A percentile compares a stretch with the other conserved stretches of the same genome.
These are phyloP conservation scores for Penicillium ucsense DNA, from an alignment of 495 filamentous ascomycete species.

Conservation along the genomic window DNA sequence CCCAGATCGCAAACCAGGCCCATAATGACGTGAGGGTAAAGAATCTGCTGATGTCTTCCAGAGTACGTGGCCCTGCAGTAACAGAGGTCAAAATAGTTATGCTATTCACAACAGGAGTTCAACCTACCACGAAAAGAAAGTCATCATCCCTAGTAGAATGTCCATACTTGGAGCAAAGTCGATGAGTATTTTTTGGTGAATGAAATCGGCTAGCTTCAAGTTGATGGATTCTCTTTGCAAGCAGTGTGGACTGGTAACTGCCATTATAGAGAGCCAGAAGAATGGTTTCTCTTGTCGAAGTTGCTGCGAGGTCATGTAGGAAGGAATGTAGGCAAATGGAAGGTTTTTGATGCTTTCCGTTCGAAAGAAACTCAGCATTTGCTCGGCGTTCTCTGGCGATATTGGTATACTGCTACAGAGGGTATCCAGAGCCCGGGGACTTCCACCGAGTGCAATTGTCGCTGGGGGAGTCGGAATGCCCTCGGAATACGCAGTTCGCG, in stretches of 20 bases:
- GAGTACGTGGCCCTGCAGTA: slow-evolving; percentile 10
- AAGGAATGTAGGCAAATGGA: slow-evolving; percentile 37
- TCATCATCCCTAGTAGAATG: slow-evolving; percentile 45
- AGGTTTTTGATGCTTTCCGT: slow-evolving; percentile 31
- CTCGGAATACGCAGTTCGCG: neutral
- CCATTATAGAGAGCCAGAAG: slow-evolving; percentile 47
- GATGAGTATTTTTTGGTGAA: slow-evolving; percentile 40
- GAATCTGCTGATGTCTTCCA: slow-evolving; percentile 20
- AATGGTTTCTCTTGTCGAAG: slow-evolving; percentile 40
- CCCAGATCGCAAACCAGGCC: slow-evolving; percentile 44
- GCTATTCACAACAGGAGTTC: neutral
- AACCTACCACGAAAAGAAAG: slow-evolving; percentile 35
- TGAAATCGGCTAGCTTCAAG: slow-evolving; percentile 26
- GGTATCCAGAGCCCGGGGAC: slow-evolving; percentile 1
- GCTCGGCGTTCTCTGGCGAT: slow-evolving; percentile 26
- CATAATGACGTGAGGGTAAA: slow-evolving; percentile 40
- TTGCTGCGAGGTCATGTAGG: slow-evolving; percentile 32
- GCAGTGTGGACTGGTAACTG: slow-evolving; percentile 22
- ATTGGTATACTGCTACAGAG: slow-evolving; percentile 9
- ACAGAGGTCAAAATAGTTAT: no score
- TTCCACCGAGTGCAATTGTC: neutral
- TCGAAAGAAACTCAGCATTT: slow-evolving; percentile 30
- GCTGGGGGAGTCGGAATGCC: slow-evolving; percentile 12
- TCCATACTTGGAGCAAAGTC: slow-evolving; percentile 42
- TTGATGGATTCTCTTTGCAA: slow-evolving; percentile 26